A percentile compares a stretch with the other conserved stretches of the same genome.
Conservation (phyloP, 2,329 filamentous ascomycete genomes). For the Didymella sp. region DNA sequence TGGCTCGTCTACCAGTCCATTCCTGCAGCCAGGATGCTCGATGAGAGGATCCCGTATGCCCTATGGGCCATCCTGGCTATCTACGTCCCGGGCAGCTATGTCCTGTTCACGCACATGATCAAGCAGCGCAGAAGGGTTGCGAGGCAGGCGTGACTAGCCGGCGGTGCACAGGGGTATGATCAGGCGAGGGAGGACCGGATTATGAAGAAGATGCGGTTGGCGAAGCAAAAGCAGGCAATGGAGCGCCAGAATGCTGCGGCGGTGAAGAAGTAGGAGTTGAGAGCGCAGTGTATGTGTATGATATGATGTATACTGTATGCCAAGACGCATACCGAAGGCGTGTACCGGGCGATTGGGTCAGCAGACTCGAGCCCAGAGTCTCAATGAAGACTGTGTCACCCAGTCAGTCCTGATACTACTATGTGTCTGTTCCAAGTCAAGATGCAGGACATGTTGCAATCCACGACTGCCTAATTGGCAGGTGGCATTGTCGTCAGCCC, state of each 20-base stretch:
- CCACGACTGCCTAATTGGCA: neutral
- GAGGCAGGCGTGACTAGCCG: conserved; percentile 30
- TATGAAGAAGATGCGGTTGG: conserved; percentile 9
- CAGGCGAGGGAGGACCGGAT: conserved; percentile 11
- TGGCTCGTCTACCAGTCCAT: conserved; percentile 77
- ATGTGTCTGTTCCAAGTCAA: no score
- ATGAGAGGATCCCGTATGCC: conserved; percentile 62
- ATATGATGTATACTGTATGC: neutral
- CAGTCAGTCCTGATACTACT: no score
- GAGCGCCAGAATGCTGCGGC: neutral
- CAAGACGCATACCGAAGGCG: neutral
- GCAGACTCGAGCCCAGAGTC: neutral
- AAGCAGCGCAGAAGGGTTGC: conserved; percentile 82
- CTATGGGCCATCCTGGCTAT: conserved; percentile 71
- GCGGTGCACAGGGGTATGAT: conserved; percentile 8
- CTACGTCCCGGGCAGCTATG: conserved; percentile 82
- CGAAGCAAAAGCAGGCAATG: conserved; percentile 4
- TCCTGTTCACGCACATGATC: conserved; percentile 96
- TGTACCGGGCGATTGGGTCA: neutral
- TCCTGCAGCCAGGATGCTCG: conserved; percentile 62
- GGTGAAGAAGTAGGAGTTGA: neutral
- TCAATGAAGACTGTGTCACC: no score
- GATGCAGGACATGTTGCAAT: no score
- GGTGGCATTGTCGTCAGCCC: neutral
- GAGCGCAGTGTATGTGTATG: neutral